Evolutionary conservation across 2,329 filamentous ascomycete genomes (phyloP).

Genomic region (Fusarium nematophilum): DNA sequence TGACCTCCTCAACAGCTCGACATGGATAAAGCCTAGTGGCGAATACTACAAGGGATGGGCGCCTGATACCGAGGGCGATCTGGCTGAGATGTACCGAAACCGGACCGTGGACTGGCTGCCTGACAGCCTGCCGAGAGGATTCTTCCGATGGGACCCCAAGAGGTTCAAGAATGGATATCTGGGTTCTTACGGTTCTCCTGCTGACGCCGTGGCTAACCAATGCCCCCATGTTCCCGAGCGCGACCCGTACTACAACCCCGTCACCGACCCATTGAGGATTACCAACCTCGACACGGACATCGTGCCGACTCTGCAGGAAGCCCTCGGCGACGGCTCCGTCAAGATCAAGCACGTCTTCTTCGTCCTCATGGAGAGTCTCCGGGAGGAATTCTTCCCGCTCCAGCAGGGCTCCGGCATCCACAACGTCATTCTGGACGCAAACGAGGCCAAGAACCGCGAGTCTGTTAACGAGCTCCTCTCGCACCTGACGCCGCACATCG

Average conservation of each 20-base stretch:
- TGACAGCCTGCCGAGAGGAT: conserved; percentile 41
- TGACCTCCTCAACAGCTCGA: conserved; percentile 37
- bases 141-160: conserved; percentile 44
- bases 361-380: conserved; percentile 57
- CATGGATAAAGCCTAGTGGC: conserved; percentile 43
- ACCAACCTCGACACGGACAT: conserved; percentile 53
- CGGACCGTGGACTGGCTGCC: conserved; percentile 46
- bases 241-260: conserved; percentile 53
- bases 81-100: conserved; percentile 42
- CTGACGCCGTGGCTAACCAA: conserved; percentile 19
- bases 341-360: conserved; percentile 59
- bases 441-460: conserved; percentile 41
- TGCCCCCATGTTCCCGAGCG: conserved; percentile 31
- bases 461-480: conserved; percentile 45
- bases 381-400: conserved; percentile 58
- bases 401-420: conserved; percentile 55
- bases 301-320: conserved; percentile 42
- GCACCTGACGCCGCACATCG: conserved; percentile 36
- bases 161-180: conserved; percentile 39
- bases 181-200: conserved; percentile 22
- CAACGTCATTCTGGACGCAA: conserved; percentile 43
- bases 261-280: conserved; percentile 54
- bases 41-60: conserved; percentile 51
- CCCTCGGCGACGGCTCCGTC: conserved; percentile 43
- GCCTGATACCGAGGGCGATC: conserved; percentile 39